Evolutionary conservation across 2,329 filamentous ascomycete species (phyloP).

Genomic region (Cercospora zeina): DNA sequence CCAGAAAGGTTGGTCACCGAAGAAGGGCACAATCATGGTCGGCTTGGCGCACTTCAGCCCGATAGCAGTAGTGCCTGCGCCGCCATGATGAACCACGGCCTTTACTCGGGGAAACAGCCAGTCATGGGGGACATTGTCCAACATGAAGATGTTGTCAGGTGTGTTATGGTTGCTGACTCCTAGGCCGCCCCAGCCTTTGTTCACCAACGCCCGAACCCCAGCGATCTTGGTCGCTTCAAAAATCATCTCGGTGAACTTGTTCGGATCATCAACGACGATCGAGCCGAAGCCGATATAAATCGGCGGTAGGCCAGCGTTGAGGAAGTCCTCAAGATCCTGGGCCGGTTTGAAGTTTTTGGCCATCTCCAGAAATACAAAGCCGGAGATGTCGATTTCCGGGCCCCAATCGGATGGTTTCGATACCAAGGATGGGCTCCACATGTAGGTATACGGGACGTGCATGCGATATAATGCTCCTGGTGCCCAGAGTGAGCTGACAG

Average conservation of each 20-base stretch:
- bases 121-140: conserved; percentile 73
- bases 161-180: conserved; percentile 61
- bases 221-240: conserved; percentile 66
- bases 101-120: conserved; percentile 70
- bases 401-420: conserved; percentile 50
- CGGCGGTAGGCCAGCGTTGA: conserved; percentile 59
- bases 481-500: conserved; percentile 74
- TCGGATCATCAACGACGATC: conserved; percentile 72
- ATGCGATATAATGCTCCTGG: conserved; percentile 71
- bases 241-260: conserved; percentile 68
- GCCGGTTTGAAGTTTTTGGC: conserved; percentile 41
- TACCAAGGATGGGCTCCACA: conserved; percentile 45
- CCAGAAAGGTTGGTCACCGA: conserved; percentile 79
- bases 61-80: conserved; percentile 73
- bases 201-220: conserved; percentile 70
- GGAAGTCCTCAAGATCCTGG: conserved; percentile 48
- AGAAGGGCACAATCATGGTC: conserved; percentile 76
- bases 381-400: conserved; percentile 40
- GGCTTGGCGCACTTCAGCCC: conserved; percentile 70
- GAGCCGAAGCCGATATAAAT: conserved; percentile 76
- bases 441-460: conserved; percentile 73
- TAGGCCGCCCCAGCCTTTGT: conserved; percentile 73
- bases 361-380: conserved; percentile 42
- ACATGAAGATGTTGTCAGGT: conserved; percentile 65
- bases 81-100: conserved; percentile 73